Percentiles rank a stretch among this genome's conserved stretches.
Evolutionary conservation across 495 filamentous ascomycete genomes (phyloP).

Genomic region (Annulohypoxylon bovei): DNA sequence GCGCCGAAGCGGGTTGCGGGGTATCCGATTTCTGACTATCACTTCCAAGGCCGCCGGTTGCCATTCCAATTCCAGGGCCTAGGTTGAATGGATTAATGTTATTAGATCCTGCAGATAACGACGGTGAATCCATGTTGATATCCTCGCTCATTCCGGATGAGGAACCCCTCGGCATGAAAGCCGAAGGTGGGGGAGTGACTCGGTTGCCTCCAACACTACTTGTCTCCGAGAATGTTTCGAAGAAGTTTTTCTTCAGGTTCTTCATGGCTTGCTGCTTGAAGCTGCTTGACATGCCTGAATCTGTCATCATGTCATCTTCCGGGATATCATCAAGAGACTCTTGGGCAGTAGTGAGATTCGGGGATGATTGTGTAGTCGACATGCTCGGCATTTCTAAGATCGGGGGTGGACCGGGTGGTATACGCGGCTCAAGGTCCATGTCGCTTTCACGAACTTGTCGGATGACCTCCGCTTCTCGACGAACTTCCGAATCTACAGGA

Average conservation of each 20-base stretch:
- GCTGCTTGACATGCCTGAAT: slow-evolving; percentile 65
- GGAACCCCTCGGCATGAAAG: slow-evolving; percentile 63
- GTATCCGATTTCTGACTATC: slow-evolving; percentile 45
- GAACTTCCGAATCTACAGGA: slow-evolving; percentile 86
- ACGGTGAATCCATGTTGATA: slow-evolving; percentile 77
- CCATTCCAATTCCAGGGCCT: slow-evolving; percentile 21
- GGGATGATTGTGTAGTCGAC: slow-evolving; percentile 64
- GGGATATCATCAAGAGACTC: slow-evolving; percentile 66
- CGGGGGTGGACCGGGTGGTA: slow-evolving; percentile 30
- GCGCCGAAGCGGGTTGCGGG: slow-evolving; percentile 56
- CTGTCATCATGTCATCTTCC: slow-evolving; percentile 69
- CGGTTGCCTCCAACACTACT: slow-evolving; percentile 63
- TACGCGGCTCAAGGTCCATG: slow-evolving; percentile 59
- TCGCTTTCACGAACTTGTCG: slow-evolving; percentile 87
- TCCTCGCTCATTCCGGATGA: slow-evolving; percentile 78
- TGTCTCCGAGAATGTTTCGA: slow-evolving; percentile 76
- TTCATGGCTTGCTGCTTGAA: slow-evolving; percentile 78
- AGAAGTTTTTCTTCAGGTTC: slow-evolving; percentile 77
- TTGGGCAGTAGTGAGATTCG: slow-evolving; percentile 52
- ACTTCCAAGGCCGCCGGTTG: slow-evolving; percentile 22
- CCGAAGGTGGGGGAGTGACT: slow-evolving; percentile 70
- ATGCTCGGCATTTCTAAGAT: slow-evolving; percentile 35
- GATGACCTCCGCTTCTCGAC: slow-evolving; percentile 93
- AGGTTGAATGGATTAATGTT: slow-evolving; percentile 24
- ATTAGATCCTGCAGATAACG: slow-evolving; percentile 57